Base-by-base conservation (phyloP, 495 filamentous ascomycete genomes). In the Corynascus novoguineensis region DNA sequence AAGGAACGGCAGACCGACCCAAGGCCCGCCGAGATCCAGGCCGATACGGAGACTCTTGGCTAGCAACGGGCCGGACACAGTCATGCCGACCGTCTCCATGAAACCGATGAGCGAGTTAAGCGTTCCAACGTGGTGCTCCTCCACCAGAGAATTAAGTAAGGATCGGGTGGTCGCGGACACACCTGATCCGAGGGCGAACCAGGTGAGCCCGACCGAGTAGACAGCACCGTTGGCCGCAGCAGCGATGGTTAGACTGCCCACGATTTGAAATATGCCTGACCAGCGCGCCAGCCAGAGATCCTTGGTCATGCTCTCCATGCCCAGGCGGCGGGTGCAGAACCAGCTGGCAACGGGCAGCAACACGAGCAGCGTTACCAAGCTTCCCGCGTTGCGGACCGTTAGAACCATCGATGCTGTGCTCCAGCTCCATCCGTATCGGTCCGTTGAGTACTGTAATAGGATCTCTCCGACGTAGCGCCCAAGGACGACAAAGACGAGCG, bases 401-500 rank as follows among this genome's bases (percentile, higher is more conserved):
- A 68, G 28, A 10, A 71, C 31, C 24, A 64, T 61, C 0, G 70
- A 61, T 2, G 67, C 70, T 29, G 50, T 8, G 40, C 53, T 52
- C 65, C 67, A 71, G 34, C 50, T 59, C 65, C 68, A 73, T 14
- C 53, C 29, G 53, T 68, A 73, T 11, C 70, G 60, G 37, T 62
- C 60, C 3, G 64, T 67, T 11, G 67, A 62, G 56, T 73, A 73
- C 51, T 73, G 70, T 4, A 72, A 50, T 2, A 73, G 44, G 10
- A 71, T 12, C 32, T 67, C 67, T 17, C 62, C 57, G 17, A 65
- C 64, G 17, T 60, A 65, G 27, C 58, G 52, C 24, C 64, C 67
- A 10, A 68, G 35, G 48, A 70, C 38, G 34, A 58, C 53, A 31
- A 68, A 71, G 1, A 55, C 38, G 19, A 60, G 47, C 5, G 67